Base-by-base conservation (phyloP, 768 basidiomycete genomes). In the Pleurotus sapidus region DNA sequence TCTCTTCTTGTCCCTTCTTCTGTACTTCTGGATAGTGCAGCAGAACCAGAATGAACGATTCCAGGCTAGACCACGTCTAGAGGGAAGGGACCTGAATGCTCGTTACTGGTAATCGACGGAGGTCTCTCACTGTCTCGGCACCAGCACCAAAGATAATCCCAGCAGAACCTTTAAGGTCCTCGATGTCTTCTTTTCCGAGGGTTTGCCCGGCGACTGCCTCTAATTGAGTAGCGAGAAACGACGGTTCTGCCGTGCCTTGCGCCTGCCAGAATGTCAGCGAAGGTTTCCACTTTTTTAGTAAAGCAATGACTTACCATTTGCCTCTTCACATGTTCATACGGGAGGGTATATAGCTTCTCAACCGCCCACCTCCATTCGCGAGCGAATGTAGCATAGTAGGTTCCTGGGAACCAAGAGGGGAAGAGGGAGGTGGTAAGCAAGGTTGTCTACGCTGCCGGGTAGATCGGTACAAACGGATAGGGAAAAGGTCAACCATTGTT, bases 141-240 rank as follows among this genome's bases (percentile, higher is more conserved):
- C 57, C 65, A 79, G 79, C 80, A 43, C 74, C 74, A 65, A 75
- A 80, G 49, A 83, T 68, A 6, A 80, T 81, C 27, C 76, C 81
- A 46, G 81, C 80, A 18, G 78, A 77, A 47, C 80, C 81, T 71
- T 78, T 81, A 63, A 84, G 82, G 65, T 82, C 77, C 55, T 78
- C 74, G 57, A 81, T 79, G 43, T 79, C 78, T 63, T 77, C 77
- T 18, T 64, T 64, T 39, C 67, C 65, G 49, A 76, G 61, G 43
- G 64, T 65, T 12, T 69, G 73, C 55, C 73, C 69, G 48, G 72
- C 67, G 50, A 74, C 70, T 23, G 71, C 65, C 60, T 78, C 74
- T 42, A 82, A 65, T 49, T 81, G 71, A 20, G 65, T 70, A 30
- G 77, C 76, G 5, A 77, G 79, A 59, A 80, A 77, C 11, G 77